These are phyloP conservation scores for Beauveria sp. DNA, from an alignment of 2,329 filamentous ascomycete species.

Conservation along the genomic window DNA sequence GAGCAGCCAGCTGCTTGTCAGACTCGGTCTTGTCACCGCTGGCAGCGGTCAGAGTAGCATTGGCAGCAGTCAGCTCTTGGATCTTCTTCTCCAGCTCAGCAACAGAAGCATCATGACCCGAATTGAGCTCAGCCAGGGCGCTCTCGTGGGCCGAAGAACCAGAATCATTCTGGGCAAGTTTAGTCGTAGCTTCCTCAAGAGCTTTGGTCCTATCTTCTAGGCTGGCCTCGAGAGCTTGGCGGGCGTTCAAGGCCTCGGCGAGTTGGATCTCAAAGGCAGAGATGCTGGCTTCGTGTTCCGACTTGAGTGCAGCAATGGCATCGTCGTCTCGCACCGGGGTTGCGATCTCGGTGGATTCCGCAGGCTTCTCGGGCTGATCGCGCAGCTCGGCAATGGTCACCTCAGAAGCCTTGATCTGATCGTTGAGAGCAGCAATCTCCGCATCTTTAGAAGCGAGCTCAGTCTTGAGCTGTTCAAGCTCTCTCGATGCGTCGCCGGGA, in stretches of 20 bases:
- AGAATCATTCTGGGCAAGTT: conserved; percentile 39
- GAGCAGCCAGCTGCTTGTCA: conserved; percentile 43
- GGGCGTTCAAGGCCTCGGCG: conserved; percentile 38
- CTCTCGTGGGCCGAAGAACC: conserved; percentile 34
- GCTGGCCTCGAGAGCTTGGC: conserved; percentile 41
- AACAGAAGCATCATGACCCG: conserved; percentile 39
- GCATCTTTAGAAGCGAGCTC: conserved; percentile 52
- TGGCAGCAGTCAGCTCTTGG: conserved; percentile 42
- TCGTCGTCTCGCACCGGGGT: conserved; percentile 30
- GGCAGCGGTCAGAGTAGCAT: conserved; percentile 36
- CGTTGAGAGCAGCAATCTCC: conserved; percentile 49
- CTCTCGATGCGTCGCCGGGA: conserved; percentile 40
- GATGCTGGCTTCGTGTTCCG: conserved; percentile 42
- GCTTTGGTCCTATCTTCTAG: conserved; percentile 37
- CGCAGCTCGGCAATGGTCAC: conserved; percentile 48
- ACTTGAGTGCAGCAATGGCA: conserved; percentile 39
- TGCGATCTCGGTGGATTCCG: conserved; percentile 32
- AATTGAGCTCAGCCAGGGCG: conserved; percentile 41
- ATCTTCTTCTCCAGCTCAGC: conserved; percentile 48
- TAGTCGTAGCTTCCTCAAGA: conserved; percentile 30
- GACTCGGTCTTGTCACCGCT: conserved; percentile 37
- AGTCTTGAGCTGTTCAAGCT: conserved; percentile 51
- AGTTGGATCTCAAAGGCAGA: conserved; percentile 40
- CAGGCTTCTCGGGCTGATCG: conserved; percentile 37
- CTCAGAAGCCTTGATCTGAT: conserved; percentile 47